phyloP scores from a whole-genome alignment of 148 eudicot species.

The Mesembryanthemum crystallinum region DNA sequence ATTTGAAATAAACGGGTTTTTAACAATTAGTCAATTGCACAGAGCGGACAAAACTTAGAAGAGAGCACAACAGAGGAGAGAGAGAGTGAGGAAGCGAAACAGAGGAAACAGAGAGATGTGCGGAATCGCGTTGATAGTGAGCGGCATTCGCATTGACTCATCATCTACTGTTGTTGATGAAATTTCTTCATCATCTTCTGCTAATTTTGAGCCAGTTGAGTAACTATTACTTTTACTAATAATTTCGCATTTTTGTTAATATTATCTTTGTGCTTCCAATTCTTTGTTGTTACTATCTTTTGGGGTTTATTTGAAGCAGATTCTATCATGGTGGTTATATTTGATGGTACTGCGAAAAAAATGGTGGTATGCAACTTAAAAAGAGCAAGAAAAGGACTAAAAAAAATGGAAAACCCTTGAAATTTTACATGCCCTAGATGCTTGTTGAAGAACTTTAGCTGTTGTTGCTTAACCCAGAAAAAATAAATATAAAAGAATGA shows the following conservation, averaged over 20 bases:
- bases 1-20: too few relatives aligned
- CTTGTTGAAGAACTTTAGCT: background rate
- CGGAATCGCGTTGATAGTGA: constrained; percentile 70
- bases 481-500: too few relatives aligned
- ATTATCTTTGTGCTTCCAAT: background rate
- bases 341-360: background rate
- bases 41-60: background rate
- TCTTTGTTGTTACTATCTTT: background rate
- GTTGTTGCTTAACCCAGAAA: background rate
- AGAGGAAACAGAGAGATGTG: constrained; percentile 48
- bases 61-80: background rate
- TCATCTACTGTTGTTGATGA: constrained; percentile 18
- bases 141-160: constrained; percentile 51
- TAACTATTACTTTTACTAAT: background rate
- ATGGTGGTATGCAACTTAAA: background rate
- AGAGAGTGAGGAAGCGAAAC: constrained; percentile 4
- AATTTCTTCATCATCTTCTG: constrained; percentile 20
- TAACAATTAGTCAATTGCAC: background rate
- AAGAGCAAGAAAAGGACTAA: background rate
- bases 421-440: background rate
- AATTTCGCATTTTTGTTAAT: background rate
- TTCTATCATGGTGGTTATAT: background rate
- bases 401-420: background rate
- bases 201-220: constrained; percentile 44
- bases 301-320: background rate